Conservation (phyloP, 2,329 filamentous ascomycete genomes). For the Meredithiella fracta region DNA sequence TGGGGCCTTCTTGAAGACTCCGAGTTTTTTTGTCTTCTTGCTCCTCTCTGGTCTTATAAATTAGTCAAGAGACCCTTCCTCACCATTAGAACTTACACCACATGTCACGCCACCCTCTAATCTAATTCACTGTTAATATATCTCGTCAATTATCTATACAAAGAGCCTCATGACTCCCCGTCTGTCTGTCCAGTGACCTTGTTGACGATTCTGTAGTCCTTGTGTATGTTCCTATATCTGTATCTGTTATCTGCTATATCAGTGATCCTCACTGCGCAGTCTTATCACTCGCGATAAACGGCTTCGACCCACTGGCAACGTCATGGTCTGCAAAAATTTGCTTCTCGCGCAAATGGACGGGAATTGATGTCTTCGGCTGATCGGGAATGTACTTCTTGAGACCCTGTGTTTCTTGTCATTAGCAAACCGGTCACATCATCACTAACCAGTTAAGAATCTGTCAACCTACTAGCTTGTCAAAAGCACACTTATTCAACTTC, state of each 20-base stretch:
- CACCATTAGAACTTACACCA: no score
- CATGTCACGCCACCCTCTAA: no score
- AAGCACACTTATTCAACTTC: constrained; percentile 88
- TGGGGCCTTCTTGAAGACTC: no score
- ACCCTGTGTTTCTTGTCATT: constrained; percentile 35
- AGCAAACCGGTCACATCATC: neutral
- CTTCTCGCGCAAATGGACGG: constrained; percentile 54
- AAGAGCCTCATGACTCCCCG: neutral
- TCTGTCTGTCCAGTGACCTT: neutral
- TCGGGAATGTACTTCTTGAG: constrained; percentile 69
- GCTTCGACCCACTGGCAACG: constrained; percentile 28
- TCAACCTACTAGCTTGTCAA: constrained; percentile 70
- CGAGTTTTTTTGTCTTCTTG: no score
- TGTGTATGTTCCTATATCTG: neutral
- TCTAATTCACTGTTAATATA: neutral
- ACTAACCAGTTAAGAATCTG: neutral
- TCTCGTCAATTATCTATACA: neutral
- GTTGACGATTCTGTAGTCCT: constrained; percentile 1
- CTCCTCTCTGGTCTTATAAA: no score
- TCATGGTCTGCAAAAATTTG: constrained; percentile 44
- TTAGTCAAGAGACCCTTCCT: no score
- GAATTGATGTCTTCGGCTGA: constrained; percentile 49
- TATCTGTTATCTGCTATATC: neutral
- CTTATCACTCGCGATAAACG: constrained; percentile 23
- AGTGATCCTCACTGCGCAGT: constrained; percentile 18